Base-by-base conservation (phyloP, 2,329 filamentous ascomycete genomes). In the Coniochaeta sp. region DNA sequence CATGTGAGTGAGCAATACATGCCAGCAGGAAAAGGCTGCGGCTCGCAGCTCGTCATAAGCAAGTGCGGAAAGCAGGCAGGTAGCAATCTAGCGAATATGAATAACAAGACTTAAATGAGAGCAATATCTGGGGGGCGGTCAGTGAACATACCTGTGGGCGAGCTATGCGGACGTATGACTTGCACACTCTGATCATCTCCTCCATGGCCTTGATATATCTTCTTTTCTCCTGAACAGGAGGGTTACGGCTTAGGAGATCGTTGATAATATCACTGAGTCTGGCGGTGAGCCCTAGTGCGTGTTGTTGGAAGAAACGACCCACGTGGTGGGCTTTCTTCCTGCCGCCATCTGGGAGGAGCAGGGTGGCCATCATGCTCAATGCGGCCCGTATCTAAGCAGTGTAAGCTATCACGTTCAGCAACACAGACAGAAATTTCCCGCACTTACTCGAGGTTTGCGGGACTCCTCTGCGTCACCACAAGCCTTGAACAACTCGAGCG, bases 51-150 rank as follows among this genome's bases (percentile, higher is more conserved):
- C 83, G 52, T 87, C 81, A 57, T 89, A 84, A 17, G 89, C 82
- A 62, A 98, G 82, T 0, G 92, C 92, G 24, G 91, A 92, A 63
- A 96, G 86, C 14, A 99, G 79, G 70, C 91, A 97, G n/a, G 93
- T 92, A 65, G 91, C 91, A 60, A 98, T 93, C 87, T 93, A 67
- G 59, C 40, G 12, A 16, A 22, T 8, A 14, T 36, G 75, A 52
- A 24, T 30, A 17, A 55, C 75, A 12, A 6, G 12, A 19, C 30
- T 24, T 55, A 17, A 2, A 2, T n/a, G 19, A 34, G 30, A 7
- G 7, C 30, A 38, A 28, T 14, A n/a, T 8, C 10, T 12, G 3
- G 34, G 42, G 12, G 19, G 2, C 8, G 17, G 8, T 30, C 17
- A 26, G 47, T n/a, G 30, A 12, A 73, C 80, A 66, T 73, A 91